phyloP scores from a whole-genome alignment of 768 basidiomycete species.

The Mycena capillaripes region DNA sequence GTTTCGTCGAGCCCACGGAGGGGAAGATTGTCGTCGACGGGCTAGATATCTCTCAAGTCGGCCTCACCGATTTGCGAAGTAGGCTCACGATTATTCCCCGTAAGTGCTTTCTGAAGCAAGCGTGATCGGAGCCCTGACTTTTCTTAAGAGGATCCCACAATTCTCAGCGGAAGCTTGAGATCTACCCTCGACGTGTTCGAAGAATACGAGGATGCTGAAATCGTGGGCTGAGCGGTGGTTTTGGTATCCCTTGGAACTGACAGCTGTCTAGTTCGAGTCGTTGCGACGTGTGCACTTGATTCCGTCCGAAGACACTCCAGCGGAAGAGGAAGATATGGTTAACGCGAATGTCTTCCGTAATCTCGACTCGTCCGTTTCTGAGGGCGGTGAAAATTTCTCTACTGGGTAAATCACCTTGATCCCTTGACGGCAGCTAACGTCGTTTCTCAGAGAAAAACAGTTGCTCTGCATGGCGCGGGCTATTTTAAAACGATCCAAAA shows the following conservation, averaged over 20 bases:
- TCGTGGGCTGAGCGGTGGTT: slow-evolving; percentile 61
- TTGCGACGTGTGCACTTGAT: slow-evolving; percentile 89
- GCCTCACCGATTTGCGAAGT: slow-evolving; percentile 77
- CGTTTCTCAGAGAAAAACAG: slow-evolving; percentile 72
- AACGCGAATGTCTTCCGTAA: slow-evolving; percentile 85
- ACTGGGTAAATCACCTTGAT: slow-evolving; percentile 68
- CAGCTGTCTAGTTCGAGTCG: slow-evolving; percentile 70
- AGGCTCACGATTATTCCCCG: slow-evolving; percentile 82
- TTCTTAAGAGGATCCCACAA: slow-evolving; percentile 85
- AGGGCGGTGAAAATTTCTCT: slow-evolving; percentile 93
- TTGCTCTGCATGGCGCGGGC: slow-evolving; percentile 92
- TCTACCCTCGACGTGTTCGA: slow-evolving; percentile 89
- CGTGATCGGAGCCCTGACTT: neutral
- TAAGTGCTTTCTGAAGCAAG: slow-evolving; percentile 46
- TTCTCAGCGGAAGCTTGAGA: slow-evolving; percentile 85
- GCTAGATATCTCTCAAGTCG: slow-evolving; percentile 75
- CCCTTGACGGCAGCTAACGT: neutral
- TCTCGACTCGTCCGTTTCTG: slow-evolving; percentile 80
- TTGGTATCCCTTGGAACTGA: neutral
- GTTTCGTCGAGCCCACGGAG: slow-evolving; percentile 80
- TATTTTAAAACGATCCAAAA: slow-evolving; percentile 81
- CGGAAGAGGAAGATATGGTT: slow-evolving; percentile 61
- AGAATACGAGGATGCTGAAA: slow-evolving; percentile 88
- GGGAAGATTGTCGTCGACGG: slow-evolving; percentile 75
- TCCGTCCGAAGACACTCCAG: slow-evolving; percentile 65